These are phyloP conservation scores for Phaeosphaeria sp. DNA, from an alignment of 2,329 filamentous ascomycete genomes.

Conservation along the genomic window DNA sequence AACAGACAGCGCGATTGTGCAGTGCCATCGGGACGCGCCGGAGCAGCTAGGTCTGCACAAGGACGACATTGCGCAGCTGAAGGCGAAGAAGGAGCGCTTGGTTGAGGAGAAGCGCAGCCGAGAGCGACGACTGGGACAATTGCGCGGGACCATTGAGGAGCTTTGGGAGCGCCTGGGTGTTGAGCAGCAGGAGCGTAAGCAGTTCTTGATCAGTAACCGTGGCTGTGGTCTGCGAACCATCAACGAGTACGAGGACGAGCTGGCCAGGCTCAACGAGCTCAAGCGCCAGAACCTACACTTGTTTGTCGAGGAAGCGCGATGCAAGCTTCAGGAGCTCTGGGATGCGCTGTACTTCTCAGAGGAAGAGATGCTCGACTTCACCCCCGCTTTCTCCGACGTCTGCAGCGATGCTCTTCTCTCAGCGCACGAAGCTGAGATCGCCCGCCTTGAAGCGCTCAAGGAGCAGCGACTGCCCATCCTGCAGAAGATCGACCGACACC, in stretches of 20 bases:
- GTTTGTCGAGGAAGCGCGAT: constrained; percentile 93
- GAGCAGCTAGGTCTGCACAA: constrained; percentile 94
- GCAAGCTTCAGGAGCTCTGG: constrained; percentile 93
- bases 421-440: constrained; percentile 91
- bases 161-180: constrained; percentile 90
- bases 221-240: constrained; percentile 91
- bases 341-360: constrained; percentile 93
- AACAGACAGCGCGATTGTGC: constrained; percentile 85
- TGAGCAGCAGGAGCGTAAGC: constrained; percentile 81
- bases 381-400: constrained; percentile 94
- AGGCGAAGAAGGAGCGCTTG: constrained; percentile 79
- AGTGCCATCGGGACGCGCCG: constrained; percentile 86
- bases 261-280: constrained; percentile 83
- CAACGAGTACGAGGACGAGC: constrained; percentile 94
- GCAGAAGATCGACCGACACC: constrained; percentile 82
- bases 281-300: constrained; percentile 95
- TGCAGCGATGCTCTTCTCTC: constrained; percentile 95
- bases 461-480: constrained; percentile 89
- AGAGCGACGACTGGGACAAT: constrained; percentile 77
- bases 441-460: constrained; percentile 77
- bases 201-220: constrained; percentile 84
- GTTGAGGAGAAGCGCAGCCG: constrained; percentile 86
- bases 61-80: constrained; percentile 78
- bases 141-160: constrained; percentile 78
- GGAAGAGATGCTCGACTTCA: constrained; percentile 98